Evolutionary conservation across 2,329 filamentous ascomycete genomes (phyloP).

Genomic region (Trichothecium sympodiale): DNA sequence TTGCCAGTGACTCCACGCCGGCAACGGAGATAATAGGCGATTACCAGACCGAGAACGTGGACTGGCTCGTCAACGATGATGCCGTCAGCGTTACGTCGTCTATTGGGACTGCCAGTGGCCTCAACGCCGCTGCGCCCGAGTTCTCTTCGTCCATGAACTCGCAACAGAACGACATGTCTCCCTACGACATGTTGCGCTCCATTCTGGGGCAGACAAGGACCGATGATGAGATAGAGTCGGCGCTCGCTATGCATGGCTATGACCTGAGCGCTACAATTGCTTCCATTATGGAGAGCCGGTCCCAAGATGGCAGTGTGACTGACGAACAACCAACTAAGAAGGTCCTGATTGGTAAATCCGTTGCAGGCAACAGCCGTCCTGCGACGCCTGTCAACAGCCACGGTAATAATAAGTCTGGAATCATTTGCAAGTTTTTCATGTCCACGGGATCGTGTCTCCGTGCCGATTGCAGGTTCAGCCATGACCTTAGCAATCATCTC

Average conservation of each 20-base stretch:
- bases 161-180: slow-evolving; percentile 82
- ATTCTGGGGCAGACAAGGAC: slow-evolving; percentile 81
- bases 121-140: slow-evolving; percentile 74
- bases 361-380: slow-evolving; percentile 64
- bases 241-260: slow-evolving; percentile 79
- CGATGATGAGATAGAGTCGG: slow-evolving; percentile 90
- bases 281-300: slow-evolving; percentile 70
- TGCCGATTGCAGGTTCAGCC: slow-evolving; percentile 93
- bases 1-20: slow-evolving; percentile 69
- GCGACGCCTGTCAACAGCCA: slow-evolving; percentile 50
- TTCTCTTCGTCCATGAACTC: slow-evolving; percentile 47
- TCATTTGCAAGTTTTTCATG: slow-evolving; percentile 95
- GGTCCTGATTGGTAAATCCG: slow-evolving; percentile 80
- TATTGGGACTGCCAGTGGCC: slow-evolving; percentile 52
- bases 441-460: slow-evolving; percentile 91
- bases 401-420: slow-evolving; percentile 66
- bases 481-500: slow-evolving; percentile 88
- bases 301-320: slow-evolving; percentile 21
- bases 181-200: slow-evolving; percentile 93
- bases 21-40: slow-evolving; percentile 82
- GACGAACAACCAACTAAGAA: slow-evolving; percentile 44
- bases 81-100: slow-evolving; percentile 71
- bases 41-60: slow-evolving; percentile 85
- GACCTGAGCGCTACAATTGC: slow-evolving; percentile 88
- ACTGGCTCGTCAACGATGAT: slow-evolving; percentile 92